A percentile compares a stretch with the other conserved stretches of the same genome.
These are phyloP conservation scores for Eremochloa ophiuroides DNA, from an alignment of 176 grass and related monocot species.

Conservation along the genomic window DNA sequence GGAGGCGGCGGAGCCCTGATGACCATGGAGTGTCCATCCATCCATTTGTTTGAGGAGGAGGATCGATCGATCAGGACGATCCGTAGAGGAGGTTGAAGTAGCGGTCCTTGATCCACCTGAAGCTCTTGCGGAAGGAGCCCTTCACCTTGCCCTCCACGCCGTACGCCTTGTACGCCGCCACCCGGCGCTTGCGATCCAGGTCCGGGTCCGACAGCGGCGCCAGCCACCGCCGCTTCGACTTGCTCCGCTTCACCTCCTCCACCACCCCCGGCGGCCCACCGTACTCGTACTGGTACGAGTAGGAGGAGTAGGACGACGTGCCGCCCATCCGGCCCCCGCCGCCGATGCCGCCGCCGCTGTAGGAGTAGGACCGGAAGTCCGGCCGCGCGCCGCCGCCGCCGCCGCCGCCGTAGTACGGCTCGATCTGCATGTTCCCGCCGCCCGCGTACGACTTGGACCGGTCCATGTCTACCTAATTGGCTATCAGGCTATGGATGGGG, in stretches of 20 bases:
- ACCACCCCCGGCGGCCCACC: not conserved
- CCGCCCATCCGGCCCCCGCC: not conserved
- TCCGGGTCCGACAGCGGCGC: slow-evolving; percentile 55
- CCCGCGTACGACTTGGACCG: slow-evolving; percentile 66
- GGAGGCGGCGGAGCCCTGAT: not conserved
- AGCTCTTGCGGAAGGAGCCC: slow-evolving; percentile 75
- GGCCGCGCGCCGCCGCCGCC: slow-evolving; percentile 7
- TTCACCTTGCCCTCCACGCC: slow-evolving; percentile 71
- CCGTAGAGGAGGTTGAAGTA: slow-evolving; percentile 66
- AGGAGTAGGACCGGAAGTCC: slow-evolving; percentile 43
- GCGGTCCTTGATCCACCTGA: slow-evolving; percentile 84
- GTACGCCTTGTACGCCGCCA: slow-evolving; percentile 85
- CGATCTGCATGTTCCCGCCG: slow-evolving; percentile 57
- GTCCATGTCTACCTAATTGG: slow-evolving; percentile 31
- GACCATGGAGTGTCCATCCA: not conserved
- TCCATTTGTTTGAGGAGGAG: too few relatives aligned
- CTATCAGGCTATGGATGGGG: not conserved
- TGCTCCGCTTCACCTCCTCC: slow-evolving; percentile 29
- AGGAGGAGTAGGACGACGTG: slow-evolving; percentile 5
- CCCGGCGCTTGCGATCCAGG: slow-evolving; percentile 73
- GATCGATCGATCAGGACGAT: slow-evolving; percentile 46
- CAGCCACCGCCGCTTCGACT: slow-evolving; percentile 54
- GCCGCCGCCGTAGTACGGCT: slow-evolving; percentile 45
- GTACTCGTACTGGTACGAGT: slow-evolving; percentile 47
- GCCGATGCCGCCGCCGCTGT: not conserved